Conservation (phyloP, 176 grass and related monocot genomes). For the Themeda triandra region DNA sequence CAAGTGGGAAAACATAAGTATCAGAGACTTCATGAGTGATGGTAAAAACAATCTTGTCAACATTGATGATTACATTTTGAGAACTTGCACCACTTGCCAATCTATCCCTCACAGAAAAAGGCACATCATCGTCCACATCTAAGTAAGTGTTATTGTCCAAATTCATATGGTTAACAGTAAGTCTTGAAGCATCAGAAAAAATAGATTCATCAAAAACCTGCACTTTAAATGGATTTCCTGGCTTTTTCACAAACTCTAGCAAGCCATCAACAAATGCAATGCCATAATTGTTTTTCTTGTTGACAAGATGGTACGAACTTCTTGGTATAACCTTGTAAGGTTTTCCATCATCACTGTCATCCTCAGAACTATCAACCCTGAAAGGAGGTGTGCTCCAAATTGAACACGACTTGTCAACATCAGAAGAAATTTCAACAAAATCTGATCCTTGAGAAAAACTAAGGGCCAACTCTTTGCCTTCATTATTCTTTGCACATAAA, state of each 20-base stretch:
- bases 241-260: slow-evolving; percentile 77
- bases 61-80: slow-evolving; percentile 53
- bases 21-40: slow-evolving; percentile 70
- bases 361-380: slow-evolving; percentile 47
- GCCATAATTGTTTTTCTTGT: slow-evolving; percentile 69
- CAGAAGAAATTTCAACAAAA: slow-evolving; percentile 59
- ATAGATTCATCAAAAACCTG: slow-evolving; percentile 56
- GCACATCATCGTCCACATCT: slow-evolving; percentile 43
- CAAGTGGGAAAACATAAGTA: slow-evolving; percentile 60
- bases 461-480: slow-evolving; percentile 62
- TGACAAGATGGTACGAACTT: slow-evolving; percentile 63
- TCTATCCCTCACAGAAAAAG: slow-evolving; percentile 34
- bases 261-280: slow-evolving; percentile 76
- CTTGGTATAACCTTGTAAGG: slow-evolving; percentile 51
- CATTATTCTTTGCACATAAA: slow-evolving; percentile 46
- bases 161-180: slow-evolving; percentile 25
- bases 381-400: slow-evolving; percentile 57
- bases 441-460: slow-evolving; percentile 65
- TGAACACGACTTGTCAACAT: slow-evolving; percentile 47
- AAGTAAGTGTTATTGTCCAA: slow-evolving; percentile 28
- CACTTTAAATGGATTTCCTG: slow-evolving; percentile 76
- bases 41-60: slow-evolving; percentile 60
- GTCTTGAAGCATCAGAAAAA: slow-evolving; percentile 38
- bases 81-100: slow-evolving; percentile 41
- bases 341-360: slow-evolving; percentile 47